Evolutionary conservation across 1,139 yeast genomes (phyloP), one percentile per base, ranked within the genome.

Genomic region (Saccharomycopsis hybrid): DNA sequence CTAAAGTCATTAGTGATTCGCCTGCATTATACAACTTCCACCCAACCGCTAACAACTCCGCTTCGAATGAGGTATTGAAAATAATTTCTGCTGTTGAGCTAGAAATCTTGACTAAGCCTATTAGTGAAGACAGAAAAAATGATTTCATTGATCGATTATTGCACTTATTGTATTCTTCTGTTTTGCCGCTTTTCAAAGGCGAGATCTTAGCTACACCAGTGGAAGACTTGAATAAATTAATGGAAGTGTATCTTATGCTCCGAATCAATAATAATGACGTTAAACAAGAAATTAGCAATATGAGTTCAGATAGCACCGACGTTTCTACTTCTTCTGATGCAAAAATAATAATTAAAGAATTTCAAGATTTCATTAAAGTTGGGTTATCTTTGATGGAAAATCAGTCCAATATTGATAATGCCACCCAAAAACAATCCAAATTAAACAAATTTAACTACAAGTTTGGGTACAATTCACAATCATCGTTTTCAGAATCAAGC

Each of bases 171-270:
- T 65, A 71, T 28, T 63, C 71, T 2, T 61, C 71, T 5, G 67
- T 74, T 0, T 59, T 70, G 30, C 77, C 81, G 0, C 57, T 80
- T 7, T 80, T 78, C 56, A 65, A 68, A 47, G 74, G 77, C 25
- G 79, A 74, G 29, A 66, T 68, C 4, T 58, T 77, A 36, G 65
- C 73, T 25, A 71, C 73, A 0, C 80, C 84, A 0, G 72, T 80
- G 4, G 85, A 80, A 54, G 83, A 79, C 58, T 63, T 76, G 42
- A 78, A 77, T 58, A 72, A 70, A 44, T 64, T 78, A 46, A 72
- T 78, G 1, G 64, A 69, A 28, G 62, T 75, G 52, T 78, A 76
- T 60, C 56, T 77, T 30, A 68, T 68, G 25, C 64, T 75, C 4
- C 64, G 75, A 48, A 60, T 72, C 7, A 69, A 68, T 49, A 68